phyloP scores from a whole-genome alignment of 768 basidiomycete genomes.

The Mycena filopes region DNA sequence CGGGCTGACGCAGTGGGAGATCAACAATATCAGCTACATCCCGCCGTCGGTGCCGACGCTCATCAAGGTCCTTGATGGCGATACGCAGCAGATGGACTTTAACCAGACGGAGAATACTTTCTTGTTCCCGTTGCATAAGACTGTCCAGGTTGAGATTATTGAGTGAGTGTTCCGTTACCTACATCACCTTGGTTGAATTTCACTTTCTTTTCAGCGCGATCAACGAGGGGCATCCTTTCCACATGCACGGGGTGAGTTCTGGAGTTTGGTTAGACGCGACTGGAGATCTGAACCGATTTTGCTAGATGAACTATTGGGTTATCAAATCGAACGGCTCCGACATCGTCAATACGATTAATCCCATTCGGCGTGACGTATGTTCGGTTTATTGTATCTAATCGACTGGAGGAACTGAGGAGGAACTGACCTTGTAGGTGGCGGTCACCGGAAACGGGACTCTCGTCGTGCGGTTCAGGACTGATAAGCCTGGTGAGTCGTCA shows the following conservation, averaged over 20 bases:
- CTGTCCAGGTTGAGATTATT: slow-evolving; percentile 50
- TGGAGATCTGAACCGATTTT: slow-evolving; percentile 1
- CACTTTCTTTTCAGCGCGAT: neutral
- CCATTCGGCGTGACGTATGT: slow-evolving; percentile 47
- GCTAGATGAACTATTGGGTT: slow-evolving; percentile 46
- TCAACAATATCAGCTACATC: slow-evolving; percentile 42
- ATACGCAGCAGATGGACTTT: slow-evolving; percentile 40
- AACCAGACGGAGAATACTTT: slow-evolving; percentile 51
- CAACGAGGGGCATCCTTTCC: slow-evolving; percentile 36
- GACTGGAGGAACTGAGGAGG: no score
- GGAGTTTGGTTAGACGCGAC: neutral
- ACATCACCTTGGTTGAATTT: slow-evolving; percentile 26
- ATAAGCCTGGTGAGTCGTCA: slow-evolving; percentile 37
- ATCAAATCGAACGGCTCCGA: slow-evolving; percentile 49
- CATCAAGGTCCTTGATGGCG: slow-evolving; percentile 48
- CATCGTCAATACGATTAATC: slow-evolving; percentile 56
- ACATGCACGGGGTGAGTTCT: slow-evolving; percentile 38
- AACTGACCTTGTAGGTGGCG: no score
- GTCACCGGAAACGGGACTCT: slow-evolving; percentile 26
- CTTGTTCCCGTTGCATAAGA: slow-evolving; percentile 48
- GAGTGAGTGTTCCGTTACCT: slow-evolving; percentile 34
- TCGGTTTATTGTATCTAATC: no score
- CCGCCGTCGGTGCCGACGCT: slow-evolving; percentile 35
- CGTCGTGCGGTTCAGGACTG: slow-evolving; percentile 64
- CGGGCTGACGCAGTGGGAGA: slow-evolving; percentile 41